phyloP scores from a whole-genome alignment of 805 yeast species.

The Candida sonorensis region DNA sequence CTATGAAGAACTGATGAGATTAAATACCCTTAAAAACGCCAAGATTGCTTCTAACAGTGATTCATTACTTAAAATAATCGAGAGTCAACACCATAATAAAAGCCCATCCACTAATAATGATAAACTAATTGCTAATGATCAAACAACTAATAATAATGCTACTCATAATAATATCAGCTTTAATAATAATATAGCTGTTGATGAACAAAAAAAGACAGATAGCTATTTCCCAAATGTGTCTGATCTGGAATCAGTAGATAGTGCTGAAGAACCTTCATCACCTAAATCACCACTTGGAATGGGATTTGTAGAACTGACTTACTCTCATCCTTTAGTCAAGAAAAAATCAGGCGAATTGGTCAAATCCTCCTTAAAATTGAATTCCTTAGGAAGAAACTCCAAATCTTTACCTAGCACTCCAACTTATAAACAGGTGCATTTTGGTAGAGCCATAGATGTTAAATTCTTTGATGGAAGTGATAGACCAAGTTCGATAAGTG shows the following conservation, averaged over 20 bases:
- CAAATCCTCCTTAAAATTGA: constrained; percentile 60
- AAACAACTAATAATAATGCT: not conserved
- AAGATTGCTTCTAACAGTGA: constrained; percentile 3
- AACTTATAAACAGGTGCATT: constrained; percentile 71
- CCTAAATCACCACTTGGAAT: not conserved
- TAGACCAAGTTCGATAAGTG: constrained; percentile 71
- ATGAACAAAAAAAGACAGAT: not conserved
- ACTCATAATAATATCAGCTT: too few relatives aligned
- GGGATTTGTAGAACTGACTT: constrained; percentile 1
- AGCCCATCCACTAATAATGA: too few relatives aligned
- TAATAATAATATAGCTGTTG: too few relatives aligned
- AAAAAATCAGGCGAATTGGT: constrained; percentile 88
- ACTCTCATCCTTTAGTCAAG: constrained; percentile 44
- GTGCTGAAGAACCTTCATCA: not conserved
- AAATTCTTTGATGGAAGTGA: constrained; percentile 68
- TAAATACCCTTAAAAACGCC: constrained; percentile 25
- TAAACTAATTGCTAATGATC: not conserved
- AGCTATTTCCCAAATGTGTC: constrained; percentile 1
- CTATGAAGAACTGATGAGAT: constrained; percentile 22
- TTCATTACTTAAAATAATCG: not conserved
- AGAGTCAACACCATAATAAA: not conserved
- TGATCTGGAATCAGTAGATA: not conserved
- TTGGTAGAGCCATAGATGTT: constrained; percentile 69
- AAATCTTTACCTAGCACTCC: constrained; percentile 48
- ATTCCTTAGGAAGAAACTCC: constrained; percentile 17